These are phyloP conservation scores for Solanum pinnatisectum DNA, from an alignment of 257 asterid genomes.

Conservation along the genomic window DNA sequence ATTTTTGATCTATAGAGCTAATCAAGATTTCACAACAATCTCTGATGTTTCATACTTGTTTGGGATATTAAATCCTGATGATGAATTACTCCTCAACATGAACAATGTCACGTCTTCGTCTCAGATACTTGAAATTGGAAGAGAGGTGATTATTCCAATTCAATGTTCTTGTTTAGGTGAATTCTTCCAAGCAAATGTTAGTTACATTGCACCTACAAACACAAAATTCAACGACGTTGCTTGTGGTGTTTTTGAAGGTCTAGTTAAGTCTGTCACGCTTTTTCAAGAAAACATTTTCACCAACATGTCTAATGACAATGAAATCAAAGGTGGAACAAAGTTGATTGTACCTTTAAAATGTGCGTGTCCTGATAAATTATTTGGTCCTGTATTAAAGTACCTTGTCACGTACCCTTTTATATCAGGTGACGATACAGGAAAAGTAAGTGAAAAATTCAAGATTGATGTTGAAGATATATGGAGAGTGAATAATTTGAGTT, in stretches of 20 bases:
- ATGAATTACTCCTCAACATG: constrained; percentile 11
- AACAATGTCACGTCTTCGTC: constrained; percentile 24
- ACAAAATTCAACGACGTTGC: constrained; percentile 18
- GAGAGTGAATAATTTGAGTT: constrained; percentile 32
- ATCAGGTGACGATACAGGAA: constrained; percentile 21
- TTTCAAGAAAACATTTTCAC: constrained; percentile 16
- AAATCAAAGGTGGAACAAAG: constrained; percentile 16
- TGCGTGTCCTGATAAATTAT: constrained; percentile 43
- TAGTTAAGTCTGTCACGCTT: constrained; percentile 37
- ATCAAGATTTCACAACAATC: constrained; percentile 19
- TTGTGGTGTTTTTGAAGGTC: constrained; percentile 45
- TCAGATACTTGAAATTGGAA: constrained; percentile 29
- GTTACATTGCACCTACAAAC: constrained; percentile 11
- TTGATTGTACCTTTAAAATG: constrained; percentile 50
- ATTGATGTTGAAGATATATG: constrained; percentile 41
- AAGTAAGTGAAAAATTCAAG: constrained; percentile 31
- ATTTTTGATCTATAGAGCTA: constrained; percentile 42
- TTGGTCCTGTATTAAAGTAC: constrained; percentile 16
- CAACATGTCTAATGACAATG: neutral
- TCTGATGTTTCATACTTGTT: constrained; percentile 34
- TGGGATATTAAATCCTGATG: constrained; percentile 5
- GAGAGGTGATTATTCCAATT: constrained; percentile 47
- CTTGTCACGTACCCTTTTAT: constrained; percentile 54
- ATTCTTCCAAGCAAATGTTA: constrained; percentile 26
- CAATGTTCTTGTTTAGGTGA: constrained; percentile 33